phyloP scores from a whole-genome alignment of 805 yeast species.

The Dipodascopsis tothii region DNA sequence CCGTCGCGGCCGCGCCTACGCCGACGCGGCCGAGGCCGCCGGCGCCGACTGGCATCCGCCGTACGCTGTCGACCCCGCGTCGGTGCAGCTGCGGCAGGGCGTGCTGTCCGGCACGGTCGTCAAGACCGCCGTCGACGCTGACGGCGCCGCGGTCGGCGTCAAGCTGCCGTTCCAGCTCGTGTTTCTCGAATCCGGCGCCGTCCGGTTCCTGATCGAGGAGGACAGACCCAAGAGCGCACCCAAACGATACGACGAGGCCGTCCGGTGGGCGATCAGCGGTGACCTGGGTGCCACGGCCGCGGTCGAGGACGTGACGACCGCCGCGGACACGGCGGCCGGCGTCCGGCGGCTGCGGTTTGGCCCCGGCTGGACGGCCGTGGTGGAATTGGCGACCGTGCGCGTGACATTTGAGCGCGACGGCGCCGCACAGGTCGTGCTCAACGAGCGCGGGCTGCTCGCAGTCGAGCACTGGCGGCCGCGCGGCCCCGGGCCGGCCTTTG shows the following conservation, averaged over 20 bases:
- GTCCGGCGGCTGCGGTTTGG: slow-evolving; percentile 34
- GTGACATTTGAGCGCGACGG: slow-evolving; percentile 43
- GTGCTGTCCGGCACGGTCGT: slow-evolving; percentile 40
- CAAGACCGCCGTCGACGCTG: slow-evolving; percentile 31
- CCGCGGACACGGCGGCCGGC: slow-evolving; percentile 5
- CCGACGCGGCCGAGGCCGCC: slow-evolving; percentile 33
- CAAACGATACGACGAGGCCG: slow-evolving; percentile 56
- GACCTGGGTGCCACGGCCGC: slow-evolving; percentile 17
- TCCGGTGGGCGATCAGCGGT: slow-evolving; percentile 48
- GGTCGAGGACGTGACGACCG: slow-evolving; percentile 11
- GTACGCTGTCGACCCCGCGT: slow-evolving; percentile 38
- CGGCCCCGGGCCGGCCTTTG: slow-evolving; percentile 30
- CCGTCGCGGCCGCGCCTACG: slow-evolving; percentile 59
- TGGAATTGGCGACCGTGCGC: slow-evolving; percentile 45
- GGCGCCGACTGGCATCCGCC: slow-evolving; percentile 31
- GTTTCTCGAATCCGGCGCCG: slow-evolving; percentile 47
- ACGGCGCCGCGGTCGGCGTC: slow-evolving; percentile 21
- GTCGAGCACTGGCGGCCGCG: slow-evolving; percentile 68
- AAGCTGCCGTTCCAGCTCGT: slow-evolving; percentile 52
- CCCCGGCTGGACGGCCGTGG: slow-evolving; percentile 34
- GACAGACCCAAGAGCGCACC: too few species aligned
- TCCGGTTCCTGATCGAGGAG: slow-evolving; percentile 69
- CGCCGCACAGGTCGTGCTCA: slow-evolving; percentile 47
- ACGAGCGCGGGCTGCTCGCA: slow-evolving; percentile 65
- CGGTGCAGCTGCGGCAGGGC: slow-evolving; percentile 30